Evolutionary conservation across 352 stramenopile species (phyloP).

Genomic region (Aphanomyces euteiches): DNA sequence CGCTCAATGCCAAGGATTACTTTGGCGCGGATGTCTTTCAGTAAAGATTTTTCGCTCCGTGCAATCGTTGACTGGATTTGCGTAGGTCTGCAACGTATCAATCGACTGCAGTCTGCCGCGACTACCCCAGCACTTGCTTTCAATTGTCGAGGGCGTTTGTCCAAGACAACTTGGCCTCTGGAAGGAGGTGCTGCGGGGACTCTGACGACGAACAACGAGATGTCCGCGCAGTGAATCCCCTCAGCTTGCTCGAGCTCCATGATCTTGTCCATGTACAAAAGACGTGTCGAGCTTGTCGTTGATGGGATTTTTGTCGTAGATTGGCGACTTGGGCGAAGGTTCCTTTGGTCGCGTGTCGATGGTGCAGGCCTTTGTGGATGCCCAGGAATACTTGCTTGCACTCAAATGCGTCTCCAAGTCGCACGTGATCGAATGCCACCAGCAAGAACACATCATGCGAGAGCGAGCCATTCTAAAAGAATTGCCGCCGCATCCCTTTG

Average conservation of each 20-base stretch:
- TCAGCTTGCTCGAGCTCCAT: slow-evolving; percentile 46
- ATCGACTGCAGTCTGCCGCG: neutral
- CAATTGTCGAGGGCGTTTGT: slow-evolving; percentile 3
- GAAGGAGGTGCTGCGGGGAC: neutral
- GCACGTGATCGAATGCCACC: slow-evolving; percentile 90
- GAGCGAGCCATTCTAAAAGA: slow-evolving; percentile 89
- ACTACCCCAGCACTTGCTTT: neutral
- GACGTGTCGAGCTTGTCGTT: no score
- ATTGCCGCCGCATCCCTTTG: slow-evolving; percentile 86
- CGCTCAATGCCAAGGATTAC: slow-evolving; percentile 72
- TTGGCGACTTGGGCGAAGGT: slow-evolving; percentile 90
- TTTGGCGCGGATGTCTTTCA: slow-evolving; percentile 65
- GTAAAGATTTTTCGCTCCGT: neutral
- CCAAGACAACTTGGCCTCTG: neutral
- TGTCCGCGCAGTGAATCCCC: neutral
- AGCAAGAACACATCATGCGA: slow-evolving; percentile 91
- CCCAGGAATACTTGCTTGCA: slow-evolving; percentile 62
- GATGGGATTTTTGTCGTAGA: slow-evolving; percentile 35
- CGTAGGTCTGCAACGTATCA: neutral
- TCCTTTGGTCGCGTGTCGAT: slow-evolving; percentile 96
- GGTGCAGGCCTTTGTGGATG: slow-evolving; percentile 65
- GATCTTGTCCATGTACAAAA: slow-evolving; percentile 60
- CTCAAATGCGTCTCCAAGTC: slow-evolving; percentile 93
- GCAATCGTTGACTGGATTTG: no score
- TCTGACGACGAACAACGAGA: neutral